Percentiles rank a stretch among this genome's conserved stretches.
Evolutionary conservation across 192 early-diverging fungal species (phyloP).

Genomic region (Coemansia sp.): DNA sequence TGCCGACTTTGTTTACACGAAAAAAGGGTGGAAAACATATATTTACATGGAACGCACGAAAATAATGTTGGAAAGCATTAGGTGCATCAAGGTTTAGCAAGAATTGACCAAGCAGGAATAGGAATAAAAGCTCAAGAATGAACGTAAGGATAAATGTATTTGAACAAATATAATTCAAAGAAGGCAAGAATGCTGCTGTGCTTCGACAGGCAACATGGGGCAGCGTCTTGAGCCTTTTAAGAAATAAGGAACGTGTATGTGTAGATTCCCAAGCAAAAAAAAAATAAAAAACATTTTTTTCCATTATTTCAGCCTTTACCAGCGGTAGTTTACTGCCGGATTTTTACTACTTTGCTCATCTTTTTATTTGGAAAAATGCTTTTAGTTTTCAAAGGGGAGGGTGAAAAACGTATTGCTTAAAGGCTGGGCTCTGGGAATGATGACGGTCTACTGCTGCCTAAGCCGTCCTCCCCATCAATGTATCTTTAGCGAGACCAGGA

Average conservation of each 20-base stretch:
- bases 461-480: too few species aligned
- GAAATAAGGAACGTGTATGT: too few species aligned
- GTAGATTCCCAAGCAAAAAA: too few species aligned
- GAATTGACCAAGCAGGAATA: too few species aligned
- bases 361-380: too few species aligned
- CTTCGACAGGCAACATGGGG: not conserved
- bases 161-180: not conserved
- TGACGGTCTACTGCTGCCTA: too few species aligned
- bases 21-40: constrained; percentile 2
- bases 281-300: not conserved
- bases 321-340: not conserved
- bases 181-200: constrained; percentile 4
- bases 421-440: not conserved
- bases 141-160: not conserved
- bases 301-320: not conserved
- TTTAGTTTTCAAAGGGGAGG: not conserved
- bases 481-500: too few species aligned
- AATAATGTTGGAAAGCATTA: not conserved
- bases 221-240: too few species aligned
- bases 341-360: not conserved
- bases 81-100: not conserved
- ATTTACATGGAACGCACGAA: not conserved
- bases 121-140: not conserved
- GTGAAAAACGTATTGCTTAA: not conserved
- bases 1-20: constrained; percentile 3